Conservation (phyloP, 495 filamentous ascomycete genomes). For the Podospora fimiseda region DNA sequence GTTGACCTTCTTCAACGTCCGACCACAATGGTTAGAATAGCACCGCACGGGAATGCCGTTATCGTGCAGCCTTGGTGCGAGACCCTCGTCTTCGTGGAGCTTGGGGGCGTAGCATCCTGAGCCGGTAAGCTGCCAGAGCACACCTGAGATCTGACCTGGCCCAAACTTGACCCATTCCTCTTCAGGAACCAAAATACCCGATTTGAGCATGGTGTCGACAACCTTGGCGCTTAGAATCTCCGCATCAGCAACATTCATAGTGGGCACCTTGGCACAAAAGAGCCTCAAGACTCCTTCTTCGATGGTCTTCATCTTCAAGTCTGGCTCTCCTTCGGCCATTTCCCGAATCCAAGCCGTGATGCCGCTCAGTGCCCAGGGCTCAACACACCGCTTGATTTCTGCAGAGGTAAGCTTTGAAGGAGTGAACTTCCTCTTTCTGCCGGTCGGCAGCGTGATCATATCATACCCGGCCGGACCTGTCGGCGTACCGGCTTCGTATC, state of each 20-base stretch:
- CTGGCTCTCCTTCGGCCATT: constrained; percentile 75
- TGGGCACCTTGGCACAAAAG: constrained; percentile 94
- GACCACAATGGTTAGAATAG: constrained; percentile 89
- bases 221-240: constrained; percentile 77
- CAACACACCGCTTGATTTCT: constrained; percentile 78
- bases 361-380: constrained; percentile 92
- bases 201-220: constrained; percentile 71
- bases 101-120: constrained; percentile 83
- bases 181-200: constrained; percentile 73
- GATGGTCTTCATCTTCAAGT: constrained; percentile 75
- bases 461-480: constrained; percentile 55
- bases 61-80: constrained; percentile 25
- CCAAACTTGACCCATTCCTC: constrained; percentile 98
- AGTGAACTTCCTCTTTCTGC: constrained; percentile 70
- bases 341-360: constrained; percentile 80
- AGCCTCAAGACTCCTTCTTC: constrained; percentile 82
- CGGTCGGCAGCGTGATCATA: constrained; percentile 62
- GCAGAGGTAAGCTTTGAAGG: constrained; percentile 77
- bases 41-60: constrained; percentile 63
- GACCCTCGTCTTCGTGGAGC: constrained; percentile 64
- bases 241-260: constrained; percentile 97
- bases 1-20: constrained; percentile 92
- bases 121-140: constrained; percentile 90
- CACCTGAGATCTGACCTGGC: constrained; percentile 66
- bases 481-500: constrained; percentile 46